Base-by-base conservation (phyloP, 1,284 basidiomycete species). In the Amylostereum chailletii region DNA sequence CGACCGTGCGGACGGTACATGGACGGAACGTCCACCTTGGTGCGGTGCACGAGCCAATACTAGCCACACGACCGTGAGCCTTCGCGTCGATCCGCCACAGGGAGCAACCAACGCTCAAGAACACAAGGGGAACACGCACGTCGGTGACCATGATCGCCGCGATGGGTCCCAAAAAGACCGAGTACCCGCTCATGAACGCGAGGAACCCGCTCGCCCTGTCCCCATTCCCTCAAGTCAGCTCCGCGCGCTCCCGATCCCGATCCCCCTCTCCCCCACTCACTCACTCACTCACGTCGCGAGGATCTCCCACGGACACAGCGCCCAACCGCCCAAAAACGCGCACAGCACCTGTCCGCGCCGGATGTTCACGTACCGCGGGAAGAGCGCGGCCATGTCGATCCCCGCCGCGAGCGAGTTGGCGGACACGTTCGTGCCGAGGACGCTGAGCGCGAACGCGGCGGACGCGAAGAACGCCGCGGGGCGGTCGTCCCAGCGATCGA, bases 391-490 rank as follows among this genome's bases (percentile, higher is more conserved):
- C 71, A 89, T 79, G 63, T 90, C 82, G 63, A 89, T 91, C 1
- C 85, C 86, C 2, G 86, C 84, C 26, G 81, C 84, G 51, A 91
- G 69, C 39, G 80, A 83, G 65, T 90, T 85, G 6, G 82, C 82
- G 39, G 79, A 86, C 53, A 89, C 82, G 61, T 89, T 90, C 47
- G 83, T 82, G 30, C 85, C 86, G 46, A 88, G 69, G 11, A 81
- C 83, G 10, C 82, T 78, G 31, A 90, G 64, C 5, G 76, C 69
- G 64, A 87, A 90, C 27, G 75, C 71, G 60, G 86, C 77, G 0
- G 82, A 71, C 0, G 79, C 80, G 59, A 91, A 88, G 71, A 91
- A 91, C 39, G 83, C 81, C 1, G 85, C 87, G 0, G 86, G 79
- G 38, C 88, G 79, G 59, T 86, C 86, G 57, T 86, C 79, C 81